phyloP scores from a whole-genome alignment of 192 early-diverging fungal genomes.

The Haplosporangium gracile region DNA sequence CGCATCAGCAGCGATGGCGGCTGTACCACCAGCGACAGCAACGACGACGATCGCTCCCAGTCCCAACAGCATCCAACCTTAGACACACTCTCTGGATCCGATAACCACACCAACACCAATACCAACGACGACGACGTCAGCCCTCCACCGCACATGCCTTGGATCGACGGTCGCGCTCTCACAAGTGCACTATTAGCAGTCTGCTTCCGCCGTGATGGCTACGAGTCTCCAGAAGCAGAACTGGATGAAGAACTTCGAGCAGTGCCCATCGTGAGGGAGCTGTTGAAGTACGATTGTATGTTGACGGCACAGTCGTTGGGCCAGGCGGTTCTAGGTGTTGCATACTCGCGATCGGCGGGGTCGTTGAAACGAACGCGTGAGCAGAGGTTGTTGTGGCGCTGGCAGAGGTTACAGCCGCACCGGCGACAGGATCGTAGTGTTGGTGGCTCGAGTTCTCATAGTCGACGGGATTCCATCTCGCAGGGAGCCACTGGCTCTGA shows the following conservation, averaged over 20 bases:
- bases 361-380: constrained; percentile 24
- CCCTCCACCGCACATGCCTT: constrained; percentile 29
- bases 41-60: background rate
- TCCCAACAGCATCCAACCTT: background rate
- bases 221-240: constrained; percentile 31
- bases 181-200: constrained; percentile 47
- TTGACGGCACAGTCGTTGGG: constrained; percentile 46
- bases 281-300: constrained; percentile 54
- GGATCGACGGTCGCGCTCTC: constrained; percentile 49
- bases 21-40: background rate
- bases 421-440: background rate
- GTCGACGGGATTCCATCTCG: background rate
- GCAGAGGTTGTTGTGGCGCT: background rate
- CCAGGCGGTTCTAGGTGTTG: constrained; percentile 39
- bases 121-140: background rate
- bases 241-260: constrained; percentile 26
- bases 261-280: constrained; percentile 37
- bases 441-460: background rate
- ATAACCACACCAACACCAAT: background rate
- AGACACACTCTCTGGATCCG: background rate
- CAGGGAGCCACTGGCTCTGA: background rate
- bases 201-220: constrained; percentile 44
- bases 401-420: background rate
- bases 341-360: constrained; percentile 28
- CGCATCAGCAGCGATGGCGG: constrained; percentile 15